Conservation (phyloP, 108 stramenopile genomes). For the Asterionellopsis glacialis region DNA sequence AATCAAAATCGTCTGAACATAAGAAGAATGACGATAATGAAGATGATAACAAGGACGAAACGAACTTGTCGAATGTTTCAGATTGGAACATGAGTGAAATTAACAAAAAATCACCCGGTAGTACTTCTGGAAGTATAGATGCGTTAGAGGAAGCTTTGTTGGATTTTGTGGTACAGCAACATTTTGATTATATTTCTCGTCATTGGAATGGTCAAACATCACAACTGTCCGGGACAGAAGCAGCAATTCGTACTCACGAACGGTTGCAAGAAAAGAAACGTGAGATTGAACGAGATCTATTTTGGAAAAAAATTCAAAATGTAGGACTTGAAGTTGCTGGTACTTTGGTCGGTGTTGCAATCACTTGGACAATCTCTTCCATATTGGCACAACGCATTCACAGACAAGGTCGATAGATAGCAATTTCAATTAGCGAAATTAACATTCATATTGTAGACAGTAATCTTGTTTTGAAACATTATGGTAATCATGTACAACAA, state of each 20-base stretch:
- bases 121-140: constrained; percentile 13
- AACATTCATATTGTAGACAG: neutral
- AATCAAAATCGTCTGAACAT: constrained; percentile 4
- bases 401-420: neutral
- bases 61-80: constrained; percentile 1
- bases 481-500: too few relatives aligned
- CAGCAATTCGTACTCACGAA: constrained; percentile 27
- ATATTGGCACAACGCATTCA: neutral
- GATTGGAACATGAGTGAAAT: constrained; percentile 37
- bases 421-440: neutral
- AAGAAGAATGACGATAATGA: constrained; percentile 4
- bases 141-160: constrained; percentile 59
- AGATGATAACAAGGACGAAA: neutral
- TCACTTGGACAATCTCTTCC: neutral
- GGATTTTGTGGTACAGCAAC: constrained; percentile 56
- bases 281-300: constrained; percentile 37
- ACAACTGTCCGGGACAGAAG: constrained; percentile 28
- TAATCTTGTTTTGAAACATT: neutral
- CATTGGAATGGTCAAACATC: constrained; percentile 16
- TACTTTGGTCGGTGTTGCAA: constrained; percentile 1
- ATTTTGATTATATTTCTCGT: constrained; percentile 76
- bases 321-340: neutral
- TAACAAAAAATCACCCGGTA: constrained; percentile 16
- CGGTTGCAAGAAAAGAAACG: constrained; percentile 31
- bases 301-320: constrained; percentile 34